A percentile compares a stretch with the other conserved stretches of the same genome.
Conservation (phyloP, 106 monocot genomes). For the Apostasia ramifera region DNA sequence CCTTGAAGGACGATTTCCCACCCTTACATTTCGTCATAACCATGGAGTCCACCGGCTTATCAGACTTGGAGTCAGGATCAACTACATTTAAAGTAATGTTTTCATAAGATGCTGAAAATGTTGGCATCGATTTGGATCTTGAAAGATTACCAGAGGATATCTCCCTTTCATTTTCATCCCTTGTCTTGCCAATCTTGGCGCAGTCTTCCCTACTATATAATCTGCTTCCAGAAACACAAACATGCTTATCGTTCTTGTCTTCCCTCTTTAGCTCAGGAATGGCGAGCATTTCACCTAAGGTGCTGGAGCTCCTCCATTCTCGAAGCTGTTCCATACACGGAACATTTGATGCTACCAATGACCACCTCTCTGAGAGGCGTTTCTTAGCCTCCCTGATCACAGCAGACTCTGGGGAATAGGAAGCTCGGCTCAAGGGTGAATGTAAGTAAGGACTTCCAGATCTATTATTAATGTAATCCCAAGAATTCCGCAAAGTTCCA, state of each 20-base stretch:
- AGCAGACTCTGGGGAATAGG: constrained; percentile 37
- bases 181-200: constrained; percentile 4
- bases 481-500: constrained; percentile 29
- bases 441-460: constrained; percentile 28
- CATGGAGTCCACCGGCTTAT: constrained; percentile 16
- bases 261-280: constrained; percentile 20
- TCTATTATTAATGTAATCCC: constrained; percentile 27
- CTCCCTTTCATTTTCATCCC: constrained; percentile 6
- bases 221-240: constrained; percentile 8
- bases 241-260: constrained; percentile 4
- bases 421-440: constrained; percentile 20
- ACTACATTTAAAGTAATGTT: constrained; percentile 2
- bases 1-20: constrained; percentile 31
- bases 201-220: constrained; percentile 18
- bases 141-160: constrained; percentile 12
- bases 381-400: constrained; percentile 62
- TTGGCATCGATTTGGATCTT: constrained; percentile 44
- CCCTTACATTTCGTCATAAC: constrained; percentile 15
- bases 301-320: constrained; percentile 31
- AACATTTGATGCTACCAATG: constrained; percentile 21
- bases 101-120: constrained; percentile 21
- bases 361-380: constrained; percentile 63
- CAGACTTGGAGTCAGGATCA: constrained; percentile 2
- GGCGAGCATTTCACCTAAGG: constrained; percentile 54
- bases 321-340: constrained; percentile 23